Evolutionary conservation across 441 rosid genomes (phyloP), one percentile per base, ranked within the genome.

Genomic region (Brassica balearica): DNA sequence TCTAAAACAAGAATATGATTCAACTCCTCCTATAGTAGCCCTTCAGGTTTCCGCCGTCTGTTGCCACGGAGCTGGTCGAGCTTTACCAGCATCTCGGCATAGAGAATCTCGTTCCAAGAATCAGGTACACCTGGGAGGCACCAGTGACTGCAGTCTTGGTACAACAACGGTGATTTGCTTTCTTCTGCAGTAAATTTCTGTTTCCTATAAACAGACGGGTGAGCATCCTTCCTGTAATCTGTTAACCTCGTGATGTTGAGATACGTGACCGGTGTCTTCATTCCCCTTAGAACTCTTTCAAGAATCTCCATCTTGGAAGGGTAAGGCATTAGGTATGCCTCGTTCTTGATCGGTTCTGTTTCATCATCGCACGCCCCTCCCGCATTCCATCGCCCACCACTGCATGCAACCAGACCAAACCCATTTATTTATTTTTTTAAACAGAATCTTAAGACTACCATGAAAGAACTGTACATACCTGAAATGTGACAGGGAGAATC

Each of bases 361-460:
- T 95, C 97, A 1, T 83, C 85, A 61, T 95, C 88, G 53, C 98
- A 95, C 0, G 90, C 92, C 2, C 99, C 99, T 2, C 99, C 98
- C 0, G 99, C 93, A 72, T 95, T 95, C 99, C 99, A 95, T 64
- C 93, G 99, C 62, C 99, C 99, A 0, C 99, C 99, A 0, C 99
- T 95, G 85, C 34, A 29, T 34, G 8, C 75, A 79, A 62, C 58
- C 78, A 56, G 60, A 41, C 72, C 69, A 65, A 20, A 2, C 17
- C 15, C 38, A 34, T 34, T 34, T 34, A 6, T 34, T 34, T 34
- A 34, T 6, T 34, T 34, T 34, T 6, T 34, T 7, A 34, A 34
- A 6, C 38, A 6, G 8, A 6, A 93, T 38, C 12, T 8, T 38
- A 38, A 38, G 3, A 38, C 46, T 9, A 38, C 46, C 11, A 38